Evolutionary conservation across 2,329 filamentous ascomycete species (phyloP).

Genomic region (Epichloe baconii): DNA sequence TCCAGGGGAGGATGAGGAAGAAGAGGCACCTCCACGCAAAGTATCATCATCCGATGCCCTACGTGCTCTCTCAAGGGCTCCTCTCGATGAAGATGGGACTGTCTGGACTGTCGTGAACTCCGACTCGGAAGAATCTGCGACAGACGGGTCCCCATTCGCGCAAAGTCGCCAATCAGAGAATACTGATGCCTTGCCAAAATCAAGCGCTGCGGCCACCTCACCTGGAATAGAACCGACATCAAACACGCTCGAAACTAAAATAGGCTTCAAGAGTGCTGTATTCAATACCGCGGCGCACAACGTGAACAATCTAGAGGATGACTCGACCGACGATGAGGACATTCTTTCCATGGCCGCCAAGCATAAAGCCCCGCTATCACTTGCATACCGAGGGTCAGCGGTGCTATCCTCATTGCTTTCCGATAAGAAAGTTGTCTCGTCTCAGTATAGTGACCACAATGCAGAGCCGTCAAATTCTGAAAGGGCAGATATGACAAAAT

Average conservation of each 20-base stretch:
- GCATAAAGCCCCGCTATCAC: background rate
- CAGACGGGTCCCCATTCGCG: constrained; percentile 1
- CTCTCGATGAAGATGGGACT: constrained; percentile 32
- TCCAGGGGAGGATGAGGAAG: constrained; percentile 28
- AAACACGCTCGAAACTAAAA: background rate
- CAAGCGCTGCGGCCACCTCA: background rate
- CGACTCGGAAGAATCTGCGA: constrained; percentile 15
- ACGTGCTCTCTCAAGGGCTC: constrained; percentile 36
- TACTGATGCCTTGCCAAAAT: background rate
- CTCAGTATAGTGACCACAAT: background rate
- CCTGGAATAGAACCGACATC: background rate
- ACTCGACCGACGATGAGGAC: constrained; percentile 28
- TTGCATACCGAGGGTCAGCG: background rate
- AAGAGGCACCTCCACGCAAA: constrained; percentile 33
- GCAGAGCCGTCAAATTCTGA: background rate
- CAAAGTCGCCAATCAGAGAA: background rate
- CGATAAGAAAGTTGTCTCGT: constrained; percentile 5
- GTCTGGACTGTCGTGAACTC: constrained; percentile 38
- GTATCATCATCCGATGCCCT: constrained; percentile 43
- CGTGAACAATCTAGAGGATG: constrained; percentile 12
- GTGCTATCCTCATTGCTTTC: constrained; percentile 13
- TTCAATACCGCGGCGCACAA: background rate
- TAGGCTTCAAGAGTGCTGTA: background rate
- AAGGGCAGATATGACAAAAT: background rate
- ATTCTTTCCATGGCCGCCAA: constrained; percentile 28